These are phyloP conservation scores for Lactarius akahatsu DNA, from an alignment of 768 basidiomycete species.

Conservation along the genomic window DNA sequence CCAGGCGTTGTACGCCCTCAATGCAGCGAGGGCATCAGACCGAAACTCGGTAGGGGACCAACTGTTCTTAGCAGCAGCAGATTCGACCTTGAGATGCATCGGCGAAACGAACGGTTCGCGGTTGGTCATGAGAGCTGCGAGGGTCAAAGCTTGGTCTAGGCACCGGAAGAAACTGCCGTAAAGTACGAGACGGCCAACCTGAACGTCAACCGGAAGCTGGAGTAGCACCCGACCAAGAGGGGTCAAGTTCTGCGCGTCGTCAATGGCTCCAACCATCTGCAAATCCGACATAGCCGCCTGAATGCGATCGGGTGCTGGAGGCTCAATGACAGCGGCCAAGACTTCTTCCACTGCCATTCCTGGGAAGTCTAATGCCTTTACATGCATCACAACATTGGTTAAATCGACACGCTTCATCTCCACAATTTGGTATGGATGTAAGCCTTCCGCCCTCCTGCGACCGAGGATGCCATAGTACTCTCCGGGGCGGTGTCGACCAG, in stretches of 20 bases:
- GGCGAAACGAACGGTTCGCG: conserved; percentile 91
- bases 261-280: conserved; percentile 85
- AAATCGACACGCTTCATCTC: conserved; percentile 94
- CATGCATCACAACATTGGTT: conserved; percentile 93
- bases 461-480: conserved; percentile 88
- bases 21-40: conserved; percentile 77
- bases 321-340: conserved; percentile 80
- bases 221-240: conserved; percentile 86
- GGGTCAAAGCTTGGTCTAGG: conserved; percentile 79
- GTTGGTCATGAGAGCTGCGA: conserved; percentile 88
- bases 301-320: conserved; percentile 77
- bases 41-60: conserved; percentile 81
- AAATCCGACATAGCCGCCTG: conserved; percentile 75
- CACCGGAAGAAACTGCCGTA: conserved; percentile 94
- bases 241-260: conserved; percentile 71
- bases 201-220: conserved; percentile 85
- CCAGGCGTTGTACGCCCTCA: conserved; percentile 85
- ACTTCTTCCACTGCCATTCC: conserved; percentile 86
- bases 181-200: conserved; percentile 85
- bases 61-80: conserved; percentile 67
- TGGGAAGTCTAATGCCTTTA: conserved; percentile 90
- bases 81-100: conserved; percentile 67
- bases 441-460: conserved; percentile 52
- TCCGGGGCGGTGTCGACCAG: conserved; percentile 86
- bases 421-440: conserved; percentile 83